phyloP scores from a whole-genome alignment of 208 protist species.

The Leishmania gerbilli region DNA sequence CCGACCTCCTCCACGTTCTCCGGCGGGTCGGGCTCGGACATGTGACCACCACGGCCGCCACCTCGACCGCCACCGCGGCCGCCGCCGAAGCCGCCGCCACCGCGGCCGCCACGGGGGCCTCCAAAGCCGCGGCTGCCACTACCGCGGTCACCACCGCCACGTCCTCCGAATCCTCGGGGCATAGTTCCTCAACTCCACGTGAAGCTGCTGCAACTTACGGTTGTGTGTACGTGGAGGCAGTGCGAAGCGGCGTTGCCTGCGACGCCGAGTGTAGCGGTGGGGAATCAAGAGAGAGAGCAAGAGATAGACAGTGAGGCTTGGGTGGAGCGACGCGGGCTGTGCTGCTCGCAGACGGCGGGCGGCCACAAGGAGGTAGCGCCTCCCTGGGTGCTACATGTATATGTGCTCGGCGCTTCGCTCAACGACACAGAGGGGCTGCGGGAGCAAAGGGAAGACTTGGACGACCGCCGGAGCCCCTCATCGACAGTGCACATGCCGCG shows the following conservation, averaged over 20 bases:
- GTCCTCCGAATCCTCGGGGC: slow-evolving; percentile 34
- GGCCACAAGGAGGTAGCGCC: neutral
- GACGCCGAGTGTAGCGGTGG: neutral
- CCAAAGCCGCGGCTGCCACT: slow-evolving; percentile 44
- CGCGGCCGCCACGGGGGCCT: slow-evolving; percentile 41
- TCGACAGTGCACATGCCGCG: neutral
- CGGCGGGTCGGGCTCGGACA: slow-evolving; percentile 83
- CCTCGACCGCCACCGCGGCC: slow-evolving; percentile 52
- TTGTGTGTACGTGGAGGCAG: neutral
- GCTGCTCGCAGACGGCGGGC: neutral
- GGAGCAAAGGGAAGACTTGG: neutral
- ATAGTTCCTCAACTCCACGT: slow-evolving; percentile 15
- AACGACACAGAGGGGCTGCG: neutral
- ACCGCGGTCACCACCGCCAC: slow-evolving; percentile 22
- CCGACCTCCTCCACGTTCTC: slow-evolving; percentile 81
- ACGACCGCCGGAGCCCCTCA: neutral
- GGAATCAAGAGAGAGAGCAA: neutral
- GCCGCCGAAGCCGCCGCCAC: slow-evolving; percentile 31
- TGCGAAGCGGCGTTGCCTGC: neutral
- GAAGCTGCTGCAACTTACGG: neutral
- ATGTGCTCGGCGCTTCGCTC: neutral
- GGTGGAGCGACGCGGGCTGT: neutral
- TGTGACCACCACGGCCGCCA: slow-evolving; percentile 73
- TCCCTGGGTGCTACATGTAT: neutral
- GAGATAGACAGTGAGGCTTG: neutral